Base-by-base conservation (phyloP, 768 basidiomycete species). In the Leccinellum albellum region DNA sequence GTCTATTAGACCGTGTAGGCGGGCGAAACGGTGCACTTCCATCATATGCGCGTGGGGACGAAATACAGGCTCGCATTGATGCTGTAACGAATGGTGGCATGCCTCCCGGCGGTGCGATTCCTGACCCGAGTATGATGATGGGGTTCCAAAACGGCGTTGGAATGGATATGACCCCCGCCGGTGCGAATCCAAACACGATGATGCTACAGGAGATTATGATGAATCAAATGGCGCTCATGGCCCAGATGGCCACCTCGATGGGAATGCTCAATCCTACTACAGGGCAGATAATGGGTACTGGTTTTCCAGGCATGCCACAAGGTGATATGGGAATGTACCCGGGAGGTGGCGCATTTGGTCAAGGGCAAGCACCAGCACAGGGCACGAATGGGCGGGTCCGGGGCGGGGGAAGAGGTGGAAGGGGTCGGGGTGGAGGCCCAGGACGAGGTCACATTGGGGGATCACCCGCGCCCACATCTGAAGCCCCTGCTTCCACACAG, bases 151-250 rank as follows among this genome's bases (percentile, higher is more conserved):
- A 82, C 81, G 76, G 81, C 44, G 63, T 69, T 77, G 77, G 67
- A 51, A 64, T 67, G 78, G 78, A 66, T 40, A 66, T 51, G 77
- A 74, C 48, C 67, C 71, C 59, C 75, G 77, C 42, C 81, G 88
- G 81, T 37, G 61, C 55, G 85, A 91, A 68, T 73, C 55, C 80
- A 47, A 91, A 86, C 64, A 86, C 88, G 40, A 61, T 90, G 58
- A 74, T 88, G 73, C 72, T 95, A 63, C 93, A 94, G 72, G 92
- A 92, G 69, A 87, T 94, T 81, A 86, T 94, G 84, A 86, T 90
- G 82, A 89, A 82, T 70, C 88, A 94, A 69, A 91, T 92, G 89
- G 88, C 91, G 26, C 79, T 95, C 66, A 94, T 95, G 94, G 85
- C 89, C 54, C 92, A 94, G 74, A 90, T 96, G 86, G 89, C 90